These are phyloP conservation scores for Xerocomus brunneocitrinus DNA, from an alignment of 768 basidiomycete genomes.

Conservation along the genomic window DNA sequence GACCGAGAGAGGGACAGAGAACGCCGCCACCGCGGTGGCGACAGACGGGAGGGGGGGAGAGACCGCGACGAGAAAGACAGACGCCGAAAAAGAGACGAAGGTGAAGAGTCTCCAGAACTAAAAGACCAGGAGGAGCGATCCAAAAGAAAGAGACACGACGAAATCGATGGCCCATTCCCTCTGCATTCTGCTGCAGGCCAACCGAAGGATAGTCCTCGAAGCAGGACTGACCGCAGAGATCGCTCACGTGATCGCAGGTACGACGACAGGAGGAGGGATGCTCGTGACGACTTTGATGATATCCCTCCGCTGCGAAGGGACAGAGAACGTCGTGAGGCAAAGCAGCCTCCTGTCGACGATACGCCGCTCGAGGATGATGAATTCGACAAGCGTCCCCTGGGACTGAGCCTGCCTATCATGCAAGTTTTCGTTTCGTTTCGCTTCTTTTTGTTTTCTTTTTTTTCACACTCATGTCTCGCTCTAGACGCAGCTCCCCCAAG, in stretches of 20 bases:
- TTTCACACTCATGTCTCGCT: conserved; percentile 1
- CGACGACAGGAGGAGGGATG: conserved; percentile 45
- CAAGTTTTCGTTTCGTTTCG: conserved; percentile 24
- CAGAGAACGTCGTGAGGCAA: conserved; percentile 40
- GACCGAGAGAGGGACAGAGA: conserved; percentile 28
- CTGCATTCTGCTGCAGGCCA: conserved; percentile 31
- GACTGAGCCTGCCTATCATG: conserved; percentile 40
- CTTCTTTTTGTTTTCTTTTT: conserved; percentile 2
- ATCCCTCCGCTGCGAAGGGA: conserved; percentile 41
- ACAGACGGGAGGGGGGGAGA: conserved; percentile 47
- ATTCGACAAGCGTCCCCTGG: conserved; percentile 33
- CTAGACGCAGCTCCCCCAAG: conserved; percentile 65
- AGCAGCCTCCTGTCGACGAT: conserved; percentile 40
- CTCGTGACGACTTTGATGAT: conserved; percentile 63
- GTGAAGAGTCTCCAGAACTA: conserved; percentile 42
- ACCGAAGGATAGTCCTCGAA: conserved; percentile 47
- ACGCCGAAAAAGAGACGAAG: conserved; percentile 68
- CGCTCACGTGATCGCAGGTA: conserved; percentile 54
- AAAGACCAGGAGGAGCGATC: conserved; percentile 50
- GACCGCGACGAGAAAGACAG: conserved; percentile 48
- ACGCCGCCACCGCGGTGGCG: conserved; percentile 43
- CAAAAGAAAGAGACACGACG: conserved; percentile 65
- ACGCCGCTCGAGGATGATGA: conserved; percentile 32
- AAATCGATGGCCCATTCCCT: conserved; percentile 40
- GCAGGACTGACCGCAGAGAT: conserved; percentile 42